Evolutionary conservation across 2,329 filamentous ascomycete genomes (phyloP).

Genomic region (Cladophialophora bantiana): DNA sequence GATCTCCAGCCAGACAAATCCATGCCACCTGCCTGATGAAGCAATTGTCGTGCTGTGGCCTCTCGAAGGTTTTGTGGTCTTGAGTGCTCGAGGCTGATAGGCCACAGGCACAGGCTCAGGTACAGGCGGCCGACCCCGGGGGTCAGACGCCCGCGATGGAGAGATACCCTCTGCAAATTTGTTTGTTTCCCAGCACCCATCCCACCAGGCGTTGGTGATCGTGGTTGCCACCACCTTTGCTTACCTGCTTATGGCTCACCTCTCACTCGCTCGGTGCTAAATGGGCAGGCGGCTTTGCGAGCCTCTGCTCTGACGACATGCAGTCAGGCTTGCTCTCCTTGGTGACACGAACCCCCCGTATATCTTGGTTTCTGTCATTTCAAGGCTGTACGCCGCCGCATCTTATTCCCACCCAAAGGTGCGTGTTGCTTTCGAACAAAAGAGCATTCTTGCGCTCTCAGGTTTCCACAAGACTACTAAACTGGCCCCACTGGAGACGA

Average conservation of each 20-base stretch:
- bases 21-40: conserved; percentile 19
- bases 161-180: conserved; percentile 6
- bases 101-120: not conserved
- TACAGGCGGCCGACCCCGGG: conserved; percentile 1
- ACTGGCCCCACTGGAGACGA: conserved; percentile 27
- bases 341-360: conserved; percentile 8
- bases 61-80: not conserved
- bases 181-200: conserved; percentile 2
- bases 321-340: conserved; percentile 12
- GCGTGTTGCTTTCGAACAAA: conserved; percentile 7
- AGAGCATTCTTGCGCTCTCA: conserved; percentile 13
- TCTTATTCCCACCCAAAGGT: not conserved
- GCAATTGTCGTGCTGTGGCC: conserved; percentile 15
- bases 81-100: conserved; percentile 15
- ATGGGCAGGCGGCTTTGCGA: not conserved
- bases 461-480: conserved; percentile 23
- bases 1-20: not conserved
- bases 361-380: conserved; percentile 13
- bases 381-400: conserved; percentile 10
- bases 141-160: not conserved
- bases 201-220: conserved; percentile 15
- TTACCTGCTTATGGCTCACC: conserved; percentile 24
- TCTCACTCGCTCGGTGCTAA: conserved; percentile 9
- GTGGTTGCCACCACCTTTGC: conserved; percentile 20
- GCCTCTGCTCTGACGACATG: conserved; percentile 3